Percentiles rank a stretch among this genome's conserved stretches.
Conservation (phyloP, 2,329 filamentous ascomycete species). For the Penicillium polonicum region DNA sequence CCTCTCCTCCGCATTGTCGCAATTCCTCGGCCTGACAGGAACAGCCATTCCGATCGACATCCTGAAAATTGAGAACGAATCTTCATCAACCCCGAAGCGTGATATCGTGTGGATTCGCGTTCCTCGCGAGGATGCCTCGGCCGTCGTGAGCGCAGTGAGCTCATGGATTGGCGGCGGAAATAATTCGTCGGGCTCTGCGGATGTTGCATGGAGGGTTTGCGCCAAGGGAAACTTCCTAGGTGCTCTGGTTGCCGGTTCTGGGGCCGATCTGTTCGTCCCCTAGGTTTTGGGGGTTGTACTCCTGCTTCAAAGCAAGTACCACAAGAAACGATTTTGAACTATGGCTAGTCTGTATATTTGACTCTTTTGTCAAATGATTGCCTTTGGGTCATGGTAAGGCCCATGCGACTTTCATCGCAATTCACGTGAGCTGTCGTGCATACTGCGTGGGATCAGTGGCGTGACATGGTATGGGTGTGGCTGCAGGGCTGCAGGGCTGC, state of each 20-base stretch:
- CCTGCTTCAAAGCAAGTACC: neutral
- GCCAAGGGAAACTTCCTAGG: slow-evolving; percentile 40
- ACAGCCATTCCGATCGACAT: slow-evolving; percentile 50
- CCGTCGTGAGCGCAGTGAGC: slow-evolving; percentile 46
- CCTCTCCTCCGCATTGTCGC: slow-evolving; percentile 47
- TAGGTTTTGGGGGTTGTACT: slow-evolving; percentile 5
- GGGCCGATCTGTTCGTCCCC: slow-evolving; percentile 36
- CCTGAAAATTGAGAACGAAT: slow-evolving; percentile 36
- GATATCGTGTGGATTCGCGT: slow-evolving; percentile 45
- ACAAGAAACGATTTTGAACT: neutral
- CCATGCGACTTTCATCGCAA: neutral
- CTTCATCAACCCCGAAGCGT: neutral
- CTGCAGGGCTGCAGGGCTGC: neutral
- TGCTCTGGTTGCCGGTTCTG: slow-evolving; percentile 36
- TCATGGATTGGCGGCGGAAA: slow-evolving; percentile 45
- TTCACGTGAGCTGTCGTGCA: neutral
- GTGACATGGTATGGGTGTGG: neutral
- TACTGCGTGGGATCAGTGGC: neutral
- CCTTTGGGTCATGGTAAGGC: neutral
- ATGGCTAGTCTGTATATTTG: neutral
- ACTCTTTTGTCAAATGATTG: neutral
- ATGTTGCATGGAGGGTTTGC: slow-evolving; percentile 41
- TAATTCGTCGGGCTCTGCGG: slow-evolving; percentile 10
- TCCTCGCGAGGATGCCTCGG: slow-evolving; percentile 45
- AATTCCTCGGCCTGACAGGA: slow-evolving; percentile 49